These are phyloP conservation scores for Lepidopterella palustris DNA, from an alignment of 495 filamentous ascomycete genomes.

Conservation along the genomic window DNA sequence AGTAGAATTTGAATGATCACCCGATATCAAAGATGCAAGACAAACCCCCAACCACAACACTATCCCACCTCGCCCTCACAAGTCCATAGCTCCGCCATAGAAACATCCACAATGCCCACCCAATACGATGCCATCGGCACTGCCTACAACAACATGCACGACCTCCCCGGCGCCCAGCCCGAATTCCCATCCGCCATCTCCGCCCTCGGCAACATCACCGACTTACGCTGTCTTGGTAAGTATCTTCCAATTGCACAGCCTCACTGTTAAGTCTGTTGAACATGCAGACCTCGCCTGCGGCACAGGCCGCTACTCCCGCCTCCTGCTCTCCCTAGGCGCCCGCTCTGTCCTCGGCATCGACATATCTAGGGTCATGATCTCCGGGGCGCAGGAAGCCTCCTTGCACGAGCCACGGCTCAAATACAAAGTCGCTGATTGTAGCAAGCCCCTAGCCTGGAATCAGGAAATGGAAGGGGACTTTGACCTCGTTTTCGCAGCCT, in stretches of 20 bases:
- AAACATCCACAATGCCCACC: conserved; percentile 10
- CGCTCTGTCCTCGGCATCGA: conserved; percentile 15
- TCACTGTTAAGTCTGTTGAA: too few species aligned
- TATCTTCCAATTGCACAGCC: background rate
- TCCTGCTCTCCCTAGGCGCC: conserved; percentile 14
- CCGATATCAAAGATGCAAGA: too few species aligned
- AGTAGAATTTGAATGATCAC: too few species aligned
- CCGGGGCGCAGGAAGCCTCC: conserved; percentile 9
- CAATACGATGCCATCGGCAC: conserved; percentile 23
- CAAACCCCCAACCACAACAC: too few species aligned
- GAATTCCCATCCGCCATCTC: conserved; percentile 10
- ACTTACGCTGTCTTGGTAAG: conserved; percentile 12
- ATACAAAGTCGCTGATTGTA: conserved; percentile 22
- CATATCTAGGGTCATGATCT: conserved; percentile 22
- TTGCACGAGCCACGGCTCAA: background rate
- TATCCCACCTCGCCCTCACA: too few species aligned
- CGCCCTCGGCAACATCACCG: conserved; percentile 11
- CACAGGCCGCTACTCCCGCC: conserved; percentile 17
- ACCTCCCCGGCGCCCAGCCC: conserved; percentile 6
- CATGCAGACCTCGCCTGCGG: conserved; percentile 23
- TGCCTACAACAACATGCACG: conserved; percentile 15
- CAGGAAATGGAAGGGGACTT: background rate
- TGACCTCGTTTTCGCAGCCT: conserved; percentile 26
- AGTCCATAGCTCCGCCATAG: too few species aligned
- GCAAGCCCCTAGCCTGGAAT: conserved; percentile 2